Evolutionary conservation across 2,329 filamentous ascomycete species (phyloP), one percentile per base, ranked within the genome.

Genomic region (Xenoacremonium recifei): DNA sequence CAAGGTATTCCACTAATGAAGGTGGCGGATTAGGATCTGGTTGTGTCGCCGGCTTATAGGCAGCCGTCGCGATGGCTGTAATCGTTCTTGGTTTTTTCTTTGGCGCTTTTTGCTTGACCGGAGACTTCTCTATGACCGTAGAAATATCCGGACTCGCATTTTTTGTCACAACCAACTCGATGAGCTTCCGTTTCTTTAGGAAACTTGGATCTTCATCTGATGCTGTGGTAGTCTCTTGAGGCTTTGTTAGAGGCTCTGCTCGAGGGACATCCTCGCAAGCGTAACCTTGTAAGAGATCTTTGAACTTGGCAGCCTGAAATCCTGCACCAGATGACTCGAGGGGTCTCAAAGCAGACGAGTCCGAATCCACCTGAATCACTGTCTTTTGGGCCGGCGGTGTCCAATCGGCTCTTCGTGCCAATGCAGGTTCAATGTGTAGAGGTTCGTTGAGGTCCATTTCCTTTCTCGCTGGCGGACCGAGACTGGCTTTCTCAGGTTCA

Each of bases 1-100:
- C 37, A 56, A 66, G 75, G 49, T 76, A 75, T 39, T 71, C 63
- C 19, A 80, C 52, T 3, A 75, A 72, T 9, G 68, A 63, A 9
- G 59, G 62, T 33, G 47, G 52, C 5, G 35, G 42, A 29, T 38
- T 55, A 21, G 59, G 50, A 21, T 68, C 63, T 9, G 58, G 49
- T 38, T 72, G 61, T 4, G 52, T 55, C 11, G 55, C 41, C 30
- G 45, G 42, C 40, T 59, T 57, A 57, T 91, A 93, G 4, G 81
- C 80, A 11, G 87, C 84, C 2, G 84, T 92, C 10, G 88, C 87
- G 37, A 87, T 68, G 30, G 82, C 87, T 0, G 89, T 95, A 42
- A 95, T 84, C 0, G 89, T 95, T 30, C 80, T 81, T 0, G 82
- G 67, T 61, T 85, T 91, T 65, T 87, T 89, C 62, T 80, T 82